Evolutionary conservation across 2,329 filamentous ascomycete species (phyloP), one percentile per base, ranked within the genome.

Genomic region (Aspergillus sp.): DNA sequence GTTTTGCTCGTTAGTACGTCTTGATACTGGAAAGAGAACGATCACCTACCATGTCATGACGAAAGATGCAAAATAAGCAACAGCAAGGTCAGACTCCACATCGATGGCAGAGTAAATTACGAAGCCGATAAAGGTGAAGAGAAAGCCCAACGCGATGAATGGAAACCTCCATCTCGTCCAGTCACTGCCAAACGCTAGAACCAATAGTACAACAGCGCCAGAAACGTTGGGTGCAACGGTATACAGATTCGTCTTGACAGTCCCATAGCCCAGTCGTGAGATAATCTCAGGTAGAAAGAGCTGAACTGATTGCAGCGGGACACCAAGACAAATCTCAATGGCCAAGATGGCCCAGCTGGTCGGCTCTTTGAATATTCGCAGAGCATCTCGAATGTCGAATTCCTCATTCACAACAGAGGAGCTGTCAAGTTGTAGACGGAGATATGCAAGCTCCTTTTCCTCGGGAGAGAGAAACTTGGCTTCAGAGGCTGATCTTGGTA

Each of bases 11-110:
- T 15, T 41, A 7, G 9, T 30, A 30, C 4, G 2, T 12, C 5
- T 13, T 13, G 12, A n/a, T 41, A 10, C 4, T 27, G 3, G 5
- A 1, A 22, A 22, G 23, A 5, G 10, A 3, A 20, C 2, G 5
- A 10, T 4, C 20, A 49, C 49, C 41, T 17, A 84, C 80, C 83
- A 86, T 6, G 80, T 83, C 82, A 88, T 86, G 80, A 88, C 83
- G 61, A 88, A 88, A 43, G 77, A 81, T 3, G 84, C 83, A 54
- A 82, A 87, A 60, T 88, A 88, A 1, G 83, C 84, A 1, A 86
- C 76, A 12, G 82, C 62, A 32, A 60, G 37, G n/a, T 83, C 72
- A 4, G 70, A 55, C 42, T 77, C 60, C 6, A 86, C 79, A 39
- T 80, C 73, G 46, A 89, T 83, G 13, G 81, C 74, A 1, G 84